Evolutionary conservation across 108 stramenopile genomes (phyloP), one percentile per base, ranked within the genome.

Genomic region (Conticribra weissflogii): DNA sequence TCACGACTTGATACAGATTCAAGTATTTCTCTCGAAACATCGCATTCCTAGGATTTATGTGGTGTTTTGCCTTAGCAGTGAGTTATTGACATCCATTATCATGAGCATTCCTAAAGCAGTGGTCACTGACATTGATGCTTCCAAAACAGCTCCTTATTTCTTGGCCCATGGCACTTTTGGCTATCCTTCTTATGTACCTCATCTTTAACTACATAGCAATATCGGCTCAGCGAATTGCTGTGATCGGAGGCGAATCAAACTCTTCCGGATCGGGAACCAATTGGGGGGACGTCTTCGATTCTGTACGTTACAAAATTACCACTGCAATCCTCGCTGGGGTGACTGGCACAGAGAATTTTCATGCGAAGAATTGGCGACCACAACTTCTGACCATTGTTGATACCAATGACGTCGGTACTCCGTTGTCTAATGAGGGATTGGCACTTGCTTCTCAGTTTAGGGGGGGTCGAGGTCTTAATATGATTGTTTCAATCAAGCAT

Each of bases 341-440:
- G 18, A 56, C 67, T 2, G 65, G 65, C 24, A 66, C 65, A 16
- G 65, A 66, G 25, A 66, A 84, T 54, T 77, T 80, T 49, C 78
- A 84, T 60, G 83, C 83, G 44, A 90, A 88, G 65, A 89, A 88
- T 63, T 92, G 88, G 88, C 46, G 91, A 41, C 91, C 91, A 12
- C 91, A 92, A 68, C 59, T 92, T 9, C 72, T 89, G 21, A 78
- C 86, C 5, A 34, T 92, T 18, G 73, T 82, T 34, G 81, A 88
- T 47, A 77, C 83, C 7, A 83, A 87, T 70, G 83, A 74, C 5
- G 68, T 69, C 19, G 86, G 84, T 12, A 62, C 54, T 34, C 74
- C 73, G 15, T 41, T 62, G 27, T 67, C 65, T 55, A 81, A 83
- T 41, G 71, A 68, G 22, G 66, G 90, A 28, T 48, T 92, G 45